Evolutionary conservation across 768 basidiomycete genomes (phyloP), one percentile per base, ranked within the genome.

Genomic region (Suillus luteus): DNA sequence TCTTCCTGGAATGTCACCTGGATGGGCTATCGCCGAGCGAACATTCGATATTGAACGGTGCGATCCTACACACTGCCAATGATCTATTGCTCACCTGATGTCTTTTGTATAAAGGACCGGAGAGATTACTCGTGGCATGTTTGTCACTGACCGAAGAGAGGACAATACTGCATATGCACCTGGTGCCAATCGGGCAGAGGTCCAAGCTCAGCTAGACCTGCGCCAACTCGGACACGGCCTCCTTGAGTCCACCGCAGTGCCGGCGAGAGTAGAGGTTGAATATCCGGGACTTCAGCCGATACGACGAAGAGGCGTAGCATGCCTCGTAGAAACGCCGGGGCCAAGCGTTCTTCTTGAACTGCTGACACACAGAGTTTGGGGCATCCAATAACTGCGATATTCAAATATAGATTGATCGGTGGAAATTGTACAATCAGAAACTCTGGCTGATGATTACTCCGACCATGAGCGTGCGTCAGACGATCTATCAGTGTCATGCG

Each of bases 101-200:
- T 33, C 1, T 55, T 5, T 19, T 0, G 14, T n/a, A 40, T 35
- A 49, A 57, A 91, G 94, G 55, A 80, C 73, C 2, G 94, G 92
- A 1, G 93, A 95, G 72, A 70, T 90, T 22, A 95, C 93, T 7
- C 82, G 92, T 37, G 93, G 94, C 12, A 94, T 95, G 91, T 81
- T 94, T 65, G 91, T 96, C 1, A 84, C 92, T 12, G 94, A 96
- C 73, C 79, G 91, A 65, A 82, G 94, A 49, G 82, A 81, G 10
- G 90, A 89, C 59, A 75, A 79, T 58, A 81, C 83, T n/a, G 87
- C 83, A 1, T 89, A 91, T 72, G 81, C 84, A 1, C 84, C 85
- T 1, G 89, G 90, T 9, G 78, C 79, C 15, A 92, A 88, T 72
- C 86, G 91, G 49, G 85, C 86, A 7, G 73, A 84, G 64, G 82